Base-by-base conservation (phyloP, 192 early-diverging fungal genomes). In the Phlyctochytrium arcticum region DNA sequence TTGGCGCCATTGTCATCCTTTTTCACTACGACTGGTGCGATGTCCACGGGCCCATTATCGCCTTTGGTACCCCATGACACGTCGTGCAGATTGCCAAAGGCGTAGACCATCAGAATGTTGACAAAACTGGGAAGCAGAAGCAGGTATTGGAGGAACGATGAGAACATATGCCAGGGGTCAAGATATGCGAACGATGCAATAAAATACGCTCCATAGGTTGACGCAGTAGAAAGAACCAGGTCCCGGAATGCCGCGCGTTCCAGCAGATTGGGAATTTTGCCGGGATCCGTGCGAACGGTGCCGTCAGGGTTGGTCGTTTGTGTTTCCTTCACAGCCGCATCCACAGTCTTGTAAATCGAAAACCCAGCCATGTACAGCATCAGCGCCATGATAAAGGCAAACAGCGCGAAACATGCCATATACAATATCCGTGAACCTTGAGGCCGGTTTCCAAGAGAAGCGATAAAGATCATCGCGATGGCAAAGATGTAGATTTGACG, bases 11-110 rank as follows among this genome's bases (percentile, higher is more conserved):
- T 51, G 12, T 59, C 55, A 35, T 48, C 48, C 51, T 73, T 67
- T 37, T 62, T 60, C 10, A 57, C 59, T 6, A 49, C 15, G 48
- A 80, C 74, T 24, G 75, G 68, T 1, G 66, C 72, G 54, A 54
- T 21, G 47, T 76, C 74, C 47, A 42, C 50, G 3, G 55, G 56
- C 6, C 35, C 36, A 35, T 67, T 83, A 24, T 74, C 71, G 24
- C 78, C 78, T 65, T 80, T 81, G 23, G 84, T 86, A 24, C 84
- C 84, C 84, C 84, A 86, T 15, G 73, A 72, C 23, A 81, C 70
- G 64, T 86, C 82, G 53, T 82, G 79, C 39, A 77, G 76, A 61
- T 77, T 83, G 57, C 67, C 47, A 75, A 72, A 80, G 6, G 82
- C 78, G 60, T 80, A 84, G 8, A 84, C 82, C 71, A 75, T 81